A percentile compares a stretch with the other conserved stretches of the same genome.
Conservation (phyloP, 305 asterid species). For the Fraxinus sp. region DNA sequence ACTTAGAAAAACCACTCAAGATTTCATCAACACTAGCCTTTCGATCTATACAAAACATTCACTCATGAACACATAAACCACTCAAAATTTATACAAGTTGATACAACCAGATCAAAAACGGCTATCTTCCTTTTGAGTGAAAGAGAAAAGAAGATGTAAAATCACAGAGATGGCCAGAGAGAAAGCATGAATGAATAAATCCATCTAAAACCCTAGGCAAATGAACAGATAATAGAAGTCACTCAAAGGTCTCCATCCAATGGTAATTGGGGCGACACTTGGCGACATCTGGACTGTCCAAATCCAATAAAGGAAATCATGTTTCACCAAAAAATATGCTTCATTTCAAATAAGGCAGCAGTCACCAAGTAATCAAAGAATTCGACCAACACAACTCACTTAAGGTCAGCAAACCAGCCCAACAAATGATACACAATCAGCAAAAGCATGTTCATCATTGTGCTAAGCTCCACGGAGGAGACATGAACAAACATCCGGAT, state of each 20-base stretch:
- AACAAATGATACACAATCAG: background rate
- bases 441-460: background rate
- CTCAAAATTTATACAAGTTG: background rate
- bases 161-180: background rate
- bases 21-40: background rate
- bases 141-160: too few relatives aligned
- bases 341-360: background rate
- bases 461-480: background rate
- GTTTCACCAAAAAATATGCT: background rate
- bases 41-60: background rate
- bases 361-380: background rate
- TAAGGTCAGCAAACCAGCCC: too few relatives aligned
- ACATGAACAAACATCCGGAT: background rate
- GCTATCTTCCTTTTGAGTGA: background rate
- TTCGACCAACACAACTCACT: background rate
- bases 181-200: background rate
- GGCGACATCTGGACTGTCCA: background rate
- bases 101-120: background rate
- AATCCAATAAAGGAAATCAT: background rate
- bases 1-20: background rate
- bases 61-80: background rate
- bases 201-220: background rate
- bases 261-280: background rate
- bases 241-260: background rate
- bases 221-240: background rate